Percentiles rank a stretch among this genome's conserved stretches.
Evolutionary conservation across 257 asterid species (phyloP).

Genomic region (Petrea volubilis): DNA sequence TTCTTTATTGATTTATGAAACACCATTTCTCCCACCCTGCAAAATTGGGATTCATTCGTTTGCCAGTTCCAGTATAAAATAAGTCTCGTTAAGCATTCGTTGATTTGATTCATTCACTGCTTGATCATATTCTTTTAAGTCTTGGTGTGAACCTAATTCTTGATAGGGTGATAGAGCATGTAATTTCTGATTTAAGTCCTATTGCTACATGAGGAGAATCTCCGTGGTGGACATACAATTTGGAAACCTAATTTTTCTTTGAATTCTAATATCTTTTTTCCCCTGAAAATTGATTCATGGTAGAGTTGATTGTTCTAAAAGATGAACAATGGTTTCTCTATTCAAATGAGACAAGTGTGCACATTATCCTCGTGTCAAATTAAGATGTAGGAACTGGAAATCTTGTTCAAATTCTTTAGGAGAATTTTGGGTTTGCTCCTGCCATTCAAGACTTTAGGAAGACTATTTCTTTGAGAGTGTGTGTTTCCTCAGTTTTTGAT

Average conservation of each 20-base stretch:
- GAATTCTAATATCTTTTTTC: background rate
- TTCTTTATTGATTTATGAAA: background rate
- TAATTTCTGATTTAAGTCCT: background rate
- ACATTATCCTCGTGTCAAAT: background rate
- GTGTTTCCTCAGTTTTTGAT: background rate
- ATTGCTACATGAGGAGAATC: conserved; percentile 8
- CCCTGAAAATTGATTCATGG: background rate
- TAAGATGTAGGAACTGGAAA: background rate
- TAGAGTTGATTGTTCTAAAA: background rate
- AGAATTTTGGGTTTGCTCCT: background rate
- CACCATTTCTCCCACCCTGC: background rate
- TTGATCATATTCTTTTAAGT: background rate
- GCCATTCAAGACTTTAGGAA: background rate
- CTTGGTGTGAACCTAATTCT: background rate
- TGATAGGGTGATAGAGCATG: conserved; percentile 9
- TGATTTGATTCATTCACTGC: background rate
- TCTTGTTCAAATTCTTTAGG: background rate
- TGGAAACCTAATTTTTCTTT: background rate
- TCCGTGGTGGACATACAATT: background rate
- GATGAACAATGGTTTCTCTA: background rate
- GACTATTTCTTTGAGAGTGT: background rate
- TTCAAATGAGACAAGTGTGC: background rate
- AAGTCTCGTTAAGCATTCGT: background rate
- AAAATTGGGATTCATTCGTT: background rate
- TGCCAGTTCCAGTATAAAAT: background rate